Evolutionary conservation across 306 rosid species (phyloP), one percentile per base, ranked within the genome.

Genomic region (Cucurbita moschata): DNA sequence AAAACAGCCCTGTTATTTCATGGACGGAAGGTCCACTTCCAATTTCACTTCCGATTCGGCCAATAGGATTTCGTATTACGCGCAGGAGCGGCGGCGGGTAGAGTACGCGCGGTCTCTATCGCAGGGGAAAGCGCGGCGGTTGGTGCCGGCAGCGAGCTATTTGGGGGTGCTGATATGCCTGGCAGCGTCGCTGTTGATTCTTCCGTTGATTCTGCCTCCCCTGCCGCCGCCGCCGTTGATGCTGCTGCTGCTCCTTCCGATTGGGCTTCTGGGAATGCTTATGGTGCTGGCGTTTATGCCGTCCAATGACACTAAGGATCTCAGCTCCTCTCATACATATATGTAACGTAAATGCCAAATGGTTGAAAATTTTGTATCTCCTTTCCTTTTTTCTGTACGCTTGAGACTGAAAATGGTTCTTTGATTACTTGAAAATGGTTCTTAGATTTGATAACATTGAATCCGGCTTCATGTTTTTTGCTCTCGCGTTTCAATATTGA

Each of bases 201-300:
- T 86, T 16, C 90, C 90, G 10, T 77, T 86, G 81, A 68, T 86
- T 35, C 86, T 86, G 42, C 90, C 90, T 5, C 90, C 90, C 4
- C 61, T 86, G 47, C 90, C 88, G 13, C 86, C 90, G 3, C 90
- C 90, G 8, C 88, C 88, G 0, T 76, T 84, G 66, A 72, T 86
- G 86, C 60, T 86, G 60, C 79, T 86, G 11, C 65, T 86, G 7
- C 73, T 86, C 44, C 83, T 86, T 71, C 86, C 90, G 37, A 55
- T 86, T 62, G 84, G 79, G 58, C 82, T 86, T 74, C 75, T 86
- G 26, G 80, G 46, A 3, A 78, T 84, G 79, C 86, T 86, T 3
- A 77, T 83, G 87, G 66, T 82, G 16, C 71, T 86, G 77, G 90
- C 87, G 49, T 86, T 86, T 74, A 86, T 83, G 88, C 90, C 87